Percentiles rank a stretch among this genome's conserved stretches.
These are phyloP conservation scores for Wickerhamomyces subpelliculosus DNA, from an alignment of 805 yeast species.

Conservation along the genomic window DNA sequence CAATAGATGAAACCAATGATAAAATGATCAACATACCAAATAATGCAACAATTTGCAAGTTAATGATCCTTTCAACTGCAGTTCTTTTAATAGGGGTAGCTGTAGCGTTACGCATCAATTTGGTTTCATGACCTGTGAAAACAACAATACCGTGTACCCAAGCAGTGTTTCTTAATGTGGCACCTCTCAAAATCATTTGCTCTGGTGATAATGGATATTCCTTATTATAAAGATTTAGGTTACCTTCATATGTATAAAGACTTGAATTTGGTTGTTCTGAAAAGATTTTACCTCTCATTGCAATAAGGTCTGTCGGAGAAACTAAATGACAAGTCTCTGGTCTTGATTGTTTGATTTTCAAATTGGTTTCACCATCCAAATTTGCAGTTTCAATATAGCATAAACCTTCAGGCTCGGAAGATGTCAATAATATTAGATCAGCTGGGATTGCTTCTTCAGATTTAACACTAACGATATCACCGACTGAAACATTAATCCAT, in stretches of 20 bases:
- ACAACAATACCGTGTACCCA: conserved; percentile 94
- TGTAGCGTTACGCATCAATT: conserved; percentile 96
- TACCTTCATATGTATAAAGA: conserved; percentile 92
- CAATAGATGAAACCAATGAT: conserved; percentile 76
- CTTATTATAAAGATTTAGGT: conserved; percentile 46
- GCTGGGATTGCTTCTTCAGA: conserved; percentile 95
- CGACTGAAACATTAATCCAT: conserved; percentile 88
- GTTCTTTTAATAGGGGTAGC: conserved; percentile 97
- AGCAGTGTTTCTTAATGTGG: conserved; percentile 86
- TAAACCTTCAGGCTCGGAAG: conserved; percentile 97
- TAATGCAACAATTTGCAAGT: conserved; percentile 82
- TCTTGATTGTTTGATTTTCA: conserved; percentile 87
- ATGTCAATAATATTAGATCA: conserved; percentile 73
- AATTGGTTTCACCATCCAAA: conserved; percentile 94
- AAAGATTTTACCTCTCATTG: conserved; percentile 50
- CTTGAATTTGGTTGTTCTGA: conserved; percentile 95
- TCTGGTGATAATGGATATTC: conserved; percentile 79
- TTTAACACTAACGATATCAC: conserved; percentile 79
- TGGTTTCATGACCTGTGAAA: conserved; percentile 98
- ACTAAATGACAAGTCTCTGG: conserved; percentile 70
- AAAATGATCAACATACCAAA: conserved; percentile 73
- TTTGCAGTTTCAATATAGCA: conserved; percentile 98
- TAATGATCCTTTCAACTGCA: conserved; percentile 92
- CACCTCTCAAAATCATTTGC: conserved; percentile 89
- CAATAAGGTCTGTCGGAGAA: conserved; percentile 51